Conservation (phyloP, 805 yeast genomes). For the Candida piceae region DNA sequence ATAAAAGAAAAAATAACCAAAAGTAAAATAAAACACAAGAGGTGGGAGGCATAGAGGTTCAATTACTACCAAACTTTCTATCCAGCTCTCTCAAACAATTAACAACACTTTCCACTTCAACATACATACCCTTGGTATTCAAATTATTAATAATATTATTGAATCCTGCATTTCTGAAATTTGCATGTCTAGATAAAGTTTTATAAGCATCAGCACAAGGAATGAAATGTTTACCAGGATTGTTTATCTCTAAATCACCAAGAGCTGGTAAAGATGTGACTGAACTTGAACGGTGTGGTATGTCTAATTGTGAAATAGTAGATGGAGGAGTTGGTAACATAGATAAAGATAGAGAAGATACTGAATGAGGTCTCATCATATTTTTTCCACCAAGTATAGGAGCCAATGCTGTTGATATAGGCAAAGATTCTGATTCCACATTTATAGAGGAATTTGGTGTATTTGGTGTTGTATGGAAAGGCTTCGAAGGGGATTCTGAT, state of each 20-base stretch:
- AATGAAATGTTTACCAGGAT: slow-evolving; percentile 50
- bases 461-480: slow-evolving; percentile 5
- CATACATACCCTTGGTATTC: slow-evolving; percentile 81
- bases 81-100: slow-evolving; percentile 80
- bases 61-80: slow-evolving; percentile 43
- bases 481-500: not conserved
- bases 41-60: no score
- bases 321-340: slow-evolving; percentile 15
- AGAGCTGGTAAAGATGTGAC: slow-evolving; percentile 21
- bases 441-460: not conserved
- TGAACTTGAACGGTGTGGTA: slow-evolving; percentile 14
- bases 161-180: slow-evolving; percentile 68
- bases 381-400: slow-evolving; percentile 2
- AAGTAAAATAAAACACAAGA: no score
- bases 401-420: no score
- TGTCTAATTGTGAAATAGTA: slow-evolving; percentile 11
- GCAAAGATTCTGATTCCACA: no score
- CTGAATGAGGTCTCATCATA: not conserved
- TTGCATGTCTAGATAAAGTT: slow-evolving; percentile 77
- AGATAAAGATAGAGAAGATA: slow-evolving; percentile 1
- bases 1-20: no score
- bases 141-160: slow-evolving; percentile 69
- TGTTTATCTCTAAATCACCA: slow-evolving; percentile 24
- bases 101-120: slow-evolving; percentile 87
- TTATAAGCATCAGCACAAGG: slow-evolving; percentile 90